Evolutionary conservation across 768 basidiomycete species (phyloP).

Genomic region (Mycena indigotica): DNA sequence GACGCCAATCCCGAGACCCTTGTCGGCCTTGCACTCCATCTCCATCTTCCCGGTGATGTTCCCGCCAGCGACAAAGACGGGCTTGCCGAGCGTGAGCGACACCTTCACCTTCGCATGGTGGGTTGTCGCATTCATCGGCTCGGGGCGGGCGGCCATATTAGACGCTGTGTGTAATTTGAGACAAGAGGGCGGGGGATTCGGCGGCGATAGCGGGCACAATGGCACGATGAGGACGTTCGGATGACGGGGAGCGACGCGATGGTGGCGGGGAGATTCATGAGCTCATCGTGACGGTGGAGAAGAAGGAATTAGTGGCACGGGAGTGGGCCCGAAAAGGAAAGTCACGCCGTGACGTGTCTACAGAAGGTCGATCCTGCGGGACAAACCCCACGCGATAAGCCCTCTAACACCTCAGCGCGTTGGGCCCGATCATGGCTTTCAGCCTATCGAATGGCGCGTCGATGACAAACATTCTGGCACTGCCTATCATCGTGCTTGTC

Average conservation of each 20-base stretch:
- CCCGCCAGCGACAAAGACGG: slow-evolving; percentile 66
- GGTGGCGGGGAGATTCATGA: slow-evolving; percentile 16
- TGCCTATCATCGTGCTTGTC: no score
- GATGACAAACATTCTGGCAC: no score
- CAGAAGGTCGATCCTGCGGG: no score
- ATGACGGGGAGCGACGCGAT: neutral
- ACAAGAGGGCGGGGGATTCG: no score
- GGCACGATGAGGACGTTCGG: neutral
- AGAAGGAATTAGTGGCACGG: slow-evolving; percentile 14
- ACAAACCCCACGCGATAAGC: no score
- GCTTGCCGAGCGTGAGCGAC: slow-evolving; percentile 58
- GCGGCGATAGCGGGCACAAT: no score
- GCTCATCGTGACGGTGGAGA: slow-evolving; percentile 15
- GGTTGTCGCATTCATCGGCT: slow-evolving; percentile 82
- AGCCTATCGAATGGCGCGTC: no score
- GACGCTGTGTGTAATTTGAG: neutral
- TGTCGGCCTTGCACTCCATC: slow-evolving; percentile 77
- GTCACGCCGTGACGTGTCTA: no score
- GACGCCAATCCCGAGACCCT: slow-evolving; percentile 68
- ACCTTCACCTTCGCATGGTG: slow-evolving; percentile 80
- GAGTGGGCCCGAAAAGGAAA: neutral
- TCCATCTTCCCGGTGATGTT: slow-evolving; percentile 75
- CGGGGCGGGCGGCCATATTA: slow-evolving; percentile 31
- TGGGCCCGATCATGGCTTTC: no score
- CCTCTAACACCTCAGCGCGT: no score